phyloP scores from a whole-genome alignment of 176 grass and related monocot species.

The Aegilops umbellulata region DNA sequence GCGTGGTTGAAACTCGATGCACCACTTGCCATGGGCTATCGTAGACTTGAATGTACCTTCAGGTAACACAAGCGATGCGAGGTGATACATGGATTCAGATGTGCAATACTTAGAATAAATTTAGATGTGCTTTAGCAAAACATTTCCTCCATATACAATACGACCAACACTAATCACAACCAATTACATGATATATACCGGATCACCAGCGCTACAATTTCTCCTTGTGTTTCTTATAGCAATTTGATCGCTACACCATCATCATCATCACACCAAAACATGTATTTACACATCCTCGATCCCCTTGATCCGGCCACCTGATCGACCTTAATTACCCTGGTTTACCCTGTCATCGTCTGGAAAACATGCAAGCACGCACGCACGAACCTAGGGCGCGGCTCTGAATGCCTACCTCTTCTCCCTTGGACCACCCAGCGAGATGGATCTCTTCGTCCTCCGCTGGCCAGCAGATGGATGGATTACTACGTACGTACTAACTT shows the following conservation, averaged over 20 bases:
- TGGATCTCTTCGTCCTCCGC: slow-evolving; percentile 26
- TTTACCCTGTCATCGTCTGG: slow-evolving; percentile 28
- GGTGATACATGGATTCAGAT: no score
- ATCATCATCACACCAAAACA: slow-evolving; percentile 33
- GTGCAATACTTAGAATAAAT: no score
- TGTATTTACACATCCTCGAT: slow-evolving; percentile 41
- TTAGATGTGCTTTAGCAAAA: no score
- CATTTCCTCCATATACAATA: no score
- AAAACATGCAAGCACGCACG: not conserved
- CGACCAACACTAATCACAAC: slow-evolving; percentile 16
- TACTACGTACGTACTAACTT: slow-evolving; percentile 1
- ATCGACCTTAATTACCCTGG: not conserved
- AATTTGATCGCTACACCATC: slow-evolving; percentile 26
- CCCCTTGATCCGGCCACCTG: not conserved
- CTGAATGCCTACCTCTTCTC: not conserved
- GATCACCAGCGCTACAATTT: not conserved
- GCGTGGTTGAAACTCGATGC: no score
- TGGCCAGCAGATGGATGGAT: slow-evolving; percentile 15
- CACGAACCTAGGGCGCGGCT: no score
- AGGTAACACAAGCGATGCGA: no score
- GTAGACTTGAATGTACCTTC: no score
- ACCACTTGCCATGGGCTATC: no score
- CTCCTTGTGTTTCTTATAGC: not conserved
- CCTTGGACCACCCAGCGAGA: slow-evolving; percentile 8
- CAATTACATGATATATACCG: slow-evolving; percentile 39